Conservation (phyloP, 2,329 filamentous ascomycete species). For the Aspergillus pseudoviridinutans region DNA sequence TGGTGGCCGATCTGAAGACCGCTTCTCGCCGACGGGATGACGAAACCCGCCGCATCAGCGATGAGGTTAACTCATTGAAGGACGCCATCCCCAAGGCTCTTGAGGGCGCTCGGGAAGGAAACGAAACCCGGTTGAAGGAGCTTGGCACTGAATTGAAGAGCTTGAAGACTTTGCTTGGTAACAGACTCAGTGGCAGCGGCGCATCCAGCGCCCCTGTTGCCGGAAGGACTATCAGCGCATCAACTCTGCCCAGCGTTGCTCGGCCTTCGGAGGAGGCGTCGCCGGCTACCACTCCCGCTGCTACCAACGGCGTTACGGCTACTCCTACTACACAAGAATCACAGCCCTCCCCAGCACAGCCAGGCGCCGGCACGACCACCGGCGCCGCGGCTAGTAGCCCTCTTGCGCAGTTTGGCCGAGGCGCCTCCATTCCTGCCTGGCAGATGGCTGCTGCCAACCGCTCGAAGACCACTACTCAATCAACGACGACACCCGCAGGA, state of each 20-base stretch:
- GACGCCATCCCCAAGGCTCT: conserved; percentile 85
- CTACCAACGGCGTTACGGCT: conserved; percentile 25
- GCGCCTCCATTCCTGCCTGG: conserved; percentile 73
- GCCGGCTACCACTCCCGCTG: conserved; percentile 17
- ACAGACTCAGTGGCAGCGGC: conserved; percentile 49
- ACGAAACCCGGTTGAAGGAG: conserved; percentile 77
- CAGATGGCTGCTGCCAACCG: conserved; percentile 67
- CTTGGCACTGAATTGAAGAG: conserved; percentile 85
- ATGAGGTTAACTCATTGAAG: conserved; percentile 79
- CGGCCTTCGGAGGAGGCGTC: conserved; percentile 18
- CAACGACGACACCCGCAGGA: conserved; percentile 18
- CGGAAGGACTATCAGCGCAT: conserved; percentile 27
- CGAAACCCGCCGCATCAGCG: conserved; percentile 77
- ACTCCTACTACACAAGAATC: conserved; percentile 27
- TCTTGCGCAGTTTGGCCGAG: conserved; percentile 47
- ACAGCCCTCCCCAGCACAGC: conserved; percentile 22
- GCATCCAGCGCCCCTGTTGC: conserved; percentile 28
- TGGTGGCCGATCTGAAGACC: conserved; percentile 76
- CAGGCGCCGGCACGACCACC: conserved; percentile 30
- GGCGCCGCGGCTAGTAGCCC: conserved; percentile 39
- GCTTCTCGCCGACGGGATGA: conserved; percentile 79
- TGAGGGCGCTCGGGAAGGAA: conserved; percentile 78
- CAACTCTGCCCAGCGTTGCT: conserved; percentile 18
- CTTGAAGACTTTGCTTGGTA: conserved; percentile 78
- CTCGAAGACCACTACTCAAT: conserved; percentile 31